phyloP scores from a whole-genome alignment of 1,284 basidiomycete species.

The Cutaneotrichosporon sp. region DNA sequence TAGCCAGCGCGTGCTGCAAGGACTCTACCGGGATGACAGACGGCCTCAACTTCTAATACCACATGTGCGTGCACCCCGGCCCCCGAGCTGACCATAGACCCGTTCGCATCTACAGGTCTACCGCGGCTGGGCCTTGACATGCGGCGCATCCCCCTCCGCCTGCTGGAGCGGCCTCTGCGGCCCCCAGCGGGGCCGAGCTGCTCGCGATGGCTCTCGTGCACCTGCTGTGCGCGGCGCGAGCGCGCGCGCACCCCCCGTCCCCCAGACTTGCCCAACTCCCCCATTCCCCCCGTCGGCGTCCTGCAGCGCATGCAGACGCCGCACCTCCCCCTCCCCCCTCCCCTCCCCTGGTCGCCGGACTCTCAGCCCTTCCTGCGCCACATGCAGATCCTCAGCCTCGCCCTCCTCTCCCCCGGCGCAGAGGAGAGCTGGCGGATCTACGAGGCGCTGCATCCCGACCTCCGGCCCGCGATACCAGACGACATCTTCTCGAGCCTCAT shows the following conservation, averaged over 20 bases:
- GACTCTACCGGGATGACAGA: not conserved
- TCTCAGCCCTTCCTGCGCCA: slow-evolving; percentile 47
- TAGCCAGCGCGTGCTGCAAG: not conserved
- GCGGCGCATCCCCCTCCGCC: slow-evolving; percentile 5
- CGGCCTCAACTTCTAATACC: not conserved
- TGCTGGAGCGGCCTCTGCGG: not conserved
- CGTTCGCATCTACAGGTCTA: not conserved
- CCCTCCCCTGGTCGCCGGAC: slow-evolving; percentile 46
- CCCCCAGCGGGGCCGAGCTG: slow-evolving; percentile 38
- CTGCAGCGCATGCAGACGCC: slow-evolving; percentile 28
- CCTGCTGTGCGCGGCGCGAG: slow-evolving; percentile 25
- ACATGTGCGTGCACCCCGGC: not conserved
- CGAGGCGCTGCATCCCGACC: slow-evolving; percentile 33
- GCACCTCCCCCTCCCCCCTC: slow-evolving; percentile 43
- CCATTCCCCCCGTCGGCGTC: slow-evolving; percentile 16
- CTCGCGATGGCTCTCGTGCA: slow-evolving; percentile 47
- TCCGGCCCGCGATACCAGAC: slow-evolving; percentile 42
- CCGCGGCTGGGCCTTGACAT: slow-evolving; percentile 3
- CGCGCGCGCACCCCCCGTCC: slow-evolving; percentile 1
- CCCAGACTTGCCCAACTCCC: not conserved
- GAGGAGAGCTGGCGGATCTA: slow-evolving; percentile 43
- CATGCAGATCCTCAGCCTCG: slow-evolving; percentile 38
- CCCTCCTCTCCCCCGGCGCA: slow-evolving; percentile 27
- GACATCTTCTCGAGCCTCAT: slow-evolving; percentile 35
- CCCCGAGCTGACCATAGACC: not conserved